phyloP scores from a whole-genome alignment of 139 green algal species.

The Coelastrella sp. region DNA sequence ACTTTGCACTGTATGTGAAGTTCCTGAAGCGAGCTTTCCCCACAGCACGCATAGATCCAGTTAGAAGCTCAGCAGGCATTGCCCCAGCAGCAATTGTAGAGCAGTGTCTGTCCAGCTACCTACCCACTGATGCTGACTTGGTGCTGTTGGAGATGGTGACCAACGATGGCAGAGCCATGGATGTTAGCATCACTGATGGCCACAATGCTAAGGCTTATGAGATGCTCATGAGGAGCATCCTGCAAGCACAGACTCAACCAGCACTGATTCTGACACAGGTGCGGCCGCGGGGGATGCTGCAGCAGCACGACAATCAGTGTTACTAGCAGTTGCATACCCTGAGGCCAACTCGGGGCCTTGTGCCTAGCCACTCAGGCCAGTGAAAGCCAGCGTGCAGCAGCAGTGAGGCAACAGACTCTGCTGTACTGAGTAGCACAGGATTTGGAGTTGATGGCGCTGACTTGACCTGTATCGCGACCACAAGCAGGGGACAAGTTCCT shows the following conservation, averaged over 20 bases:
- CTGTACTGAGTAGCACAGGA: too few relatives aligned
- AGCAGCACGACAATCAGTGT: too few relatives aligned
- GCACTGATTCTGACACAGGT: constrained; percentile 51
- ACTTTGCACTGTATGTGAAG: constrained; percentile 38
- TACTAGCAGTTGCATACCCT: too few relatives aligned
- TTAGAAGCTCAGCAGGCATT: constrained; percentile 30
- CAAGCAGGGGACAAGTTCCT: too few relatives aligned
- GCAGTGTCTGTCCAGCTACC: constrained; percentile 38
- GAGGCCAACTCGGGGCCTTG: too few relatives aligned
- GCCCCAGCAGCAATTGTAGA: constrained; percentile 44
- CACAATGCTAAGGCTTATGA: constrained; percentile 48
- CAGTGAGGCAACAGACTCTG: too few relatives aligned
- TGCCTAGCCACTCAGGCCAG: too few relatives aligned
- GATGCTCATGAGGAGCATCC: constrained; percentile 36
- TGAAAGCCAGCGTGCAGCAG: too few relatives aligned
- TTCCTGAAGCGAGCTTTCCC: constrained; percentile 45
- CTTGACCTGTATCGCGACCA: too few relatives aligned
- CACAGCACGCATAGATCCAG: neutral
- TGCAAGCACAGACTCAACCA: constrained; percentile 8
- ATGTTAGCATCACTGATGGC: constrained; percentile 19
- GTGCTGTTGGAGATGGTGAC: constrained; percentile 50
- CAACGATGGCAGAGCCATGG: constrained; percentile 36
- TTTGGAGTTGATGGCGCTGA: too few relatives aligned
- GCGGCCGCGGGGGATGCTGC: too few relatives aligned
- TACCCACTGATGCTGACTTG: constrained; percentile 46